phyloP scores from a whole-genome alignment of 2,329 filamentous ascomycete species.

The Onygenales sp. region DNA sequence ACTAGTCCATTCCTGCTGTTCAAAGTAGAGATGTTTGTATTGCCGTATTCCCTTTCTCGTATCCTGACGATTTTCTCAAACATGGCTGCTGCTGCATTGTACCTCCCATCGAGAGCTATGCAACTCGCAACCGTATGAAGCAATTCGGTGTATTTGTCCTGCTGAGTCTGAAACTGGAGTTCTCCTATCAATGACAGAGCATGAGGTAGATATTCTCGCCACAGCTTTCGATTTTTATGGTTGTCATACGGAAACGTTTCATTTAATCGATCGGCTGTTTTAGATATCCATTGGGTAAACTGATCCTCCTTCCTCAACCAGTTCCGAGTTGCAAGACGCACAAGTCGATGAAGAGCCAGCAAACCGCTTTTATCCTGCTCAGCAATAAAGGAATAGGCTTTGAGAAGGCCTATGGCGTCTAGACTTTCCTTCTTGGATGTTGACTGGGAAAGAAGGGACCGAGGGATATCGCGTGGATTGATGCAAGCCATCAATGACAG shows the following conservation, averaged over 20 bases:
- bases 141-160: conserved; percentile 5
- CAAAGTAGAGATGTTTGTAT: conserved; percentile 7
- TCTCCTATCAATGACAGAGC: conserved; percentile 2
- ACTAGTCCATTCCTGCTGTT: conserved; percentile 7
- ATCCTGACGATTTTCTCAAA: neutral
- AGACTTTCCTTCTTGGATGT: conserved; percentile 11
- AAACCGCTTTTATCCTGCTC: conserved; percentile 8
- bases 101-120: conserved; percentile 5
- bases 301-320: conserved; percentile 20
- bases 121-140: conserved; percentile 4
- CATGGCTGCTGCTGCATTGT: conserved; percentile 4
- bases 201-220: conserved; percentile 23
- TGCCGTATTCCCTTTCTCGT: conserved; percentile 1
- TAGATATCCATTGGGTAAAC: conserved; percentile 11
- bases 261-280: conserved; percentile 12
- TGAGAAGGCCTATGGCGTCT: conserved; percentile 24
- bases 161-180: neutral
- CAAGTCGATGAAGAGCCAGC: conserved; percentile 21
- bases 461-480: conserved; percentile 21
- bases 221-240: conserved; percentile 14
- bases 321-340: conserved; percentile 23
- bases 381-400: conserved; percentile 23
- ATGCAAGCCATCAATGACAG: conserved; percentile 28
- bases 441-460: conserved; percentile 20
- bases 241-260: conserved; percentile 15